Base-by-base conservation (phyloP, 2,329 filamentous ascomycete species). In the Colletotrichum shisoi region DNA sequence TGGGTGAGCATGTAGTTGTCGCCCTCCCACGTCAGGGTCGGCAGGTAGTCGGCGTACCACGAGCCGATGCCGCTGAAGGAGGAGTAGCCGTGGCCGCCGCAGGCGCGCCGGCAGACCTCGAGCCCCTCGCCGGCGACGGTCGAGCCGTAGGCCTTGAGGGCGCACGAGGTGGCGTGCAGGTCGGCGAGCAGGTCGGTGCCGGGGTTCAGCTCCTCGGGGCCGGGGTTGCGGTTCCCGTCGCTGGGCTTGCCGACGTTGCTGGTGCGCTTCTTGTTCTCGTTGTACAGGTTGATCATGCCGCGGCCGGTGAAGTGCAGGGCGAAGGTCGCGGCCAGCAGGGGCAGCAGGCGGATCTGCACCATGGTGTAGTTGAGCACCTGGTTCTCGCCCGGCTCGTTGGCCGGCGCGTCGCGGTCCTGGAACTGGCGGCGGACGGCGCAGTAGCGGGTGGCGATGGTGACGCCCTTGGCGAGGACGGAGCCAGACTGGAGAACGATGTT, bases 1-100 rank as follows among this genome's bases (percentile, higher is more conserved):
- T 93, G 91, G 11, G 89, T 91, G 67, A 93, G 81, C 90, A 93
- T 92, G 80, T 91, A 93, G 81, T 92, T 92, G 79, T 92, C 91
- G 51, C 91, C 91, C 75, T 93, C 91, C 88, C 89, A 91, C 11
- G 89, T 91, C 4, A 82, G 79, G 3, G 78, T 80, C n/a, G 91
- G 90, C 1, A 93, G 82, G 74, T 93, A 92, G 76, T 93, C 90
- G 34, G 90, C 84, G 72, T 92, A 93, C 84, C 87, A 91, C 19
- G 85, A 80, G 1, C 90, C 90, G 71, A 94, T 91, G n/a, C 91
- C 91, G 62, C 87, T 87, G 79, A 92, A 92, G 73, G 84, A 87
- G 62, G 84, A 88, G 81, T 92, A 93, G 53, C 91, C 91, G 75
- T 93, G 91, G 6, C 91, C 91, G 76, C 91, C 91, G 70, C 90